Base-by-base conservation (phyloP, 805 yeast genomes). In the Yarrowia sp. region DNA sequence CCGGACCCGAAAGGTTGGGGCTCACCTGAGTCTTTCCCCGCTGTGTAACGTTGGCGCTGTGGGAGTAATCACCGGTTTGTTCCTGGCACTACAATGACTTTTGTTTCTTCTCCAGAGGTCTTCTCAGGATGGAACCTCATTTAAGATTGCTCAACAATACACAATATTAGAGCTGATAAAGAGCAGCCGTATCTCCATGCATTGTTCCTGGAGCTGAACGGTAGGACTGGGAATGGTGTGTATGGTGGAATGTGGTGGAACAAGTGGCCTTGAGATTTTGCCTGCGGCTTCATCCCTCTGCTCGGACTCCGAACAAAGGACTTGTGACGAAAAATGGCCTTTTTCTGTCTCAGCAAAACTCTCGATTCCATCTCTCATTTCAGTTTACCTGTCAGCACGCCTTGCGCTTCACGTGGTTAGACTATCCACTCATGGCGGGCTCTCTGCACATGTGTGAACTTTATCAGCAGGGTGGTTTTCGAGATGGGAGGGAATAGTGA, bases 361-460 rank as follows among this genome's bases (percentile, higher is more conserved):
- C 42, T 8, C 26, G 26, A 10, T 11, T 52, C 11, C 19, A 19
- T 53, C 22, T 40, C 16, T 5, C 59, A 15, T 56, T 56, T 41
- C 63, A n/a, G 63, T 56, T 56, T 56, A 36, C 63, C 63, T 56
- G 40, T 56, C 63, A 56, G 63, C 63, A 41, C 48, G 63, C 63
- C 48, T 56, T 56, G 63, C 63, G 63, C 46, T 56, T 56, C 63
- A 56, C 63, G 63, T 56, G 63, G 63, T 41, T 56, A 41, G 38
- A 36, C 48, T 41, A 56, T 56, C 63, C 63, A 56, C 12, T 56
- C 63, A 56, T 56, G 63, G 63, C 38, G 48, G 48, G 48, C 45
- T 26, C 63, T 56, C 63, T 56, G 63, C 63, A 56, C 63, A 56
- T 56, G 63, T 56, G 63, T 56, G 38, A 56, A 56, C 63, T 11